Evolutionary conservation across 1,284 basidiomycete genomes (phyloP), one percentile per base, ranked within the genome.

Genomic region (Apiotrichum porosum): DNA sequence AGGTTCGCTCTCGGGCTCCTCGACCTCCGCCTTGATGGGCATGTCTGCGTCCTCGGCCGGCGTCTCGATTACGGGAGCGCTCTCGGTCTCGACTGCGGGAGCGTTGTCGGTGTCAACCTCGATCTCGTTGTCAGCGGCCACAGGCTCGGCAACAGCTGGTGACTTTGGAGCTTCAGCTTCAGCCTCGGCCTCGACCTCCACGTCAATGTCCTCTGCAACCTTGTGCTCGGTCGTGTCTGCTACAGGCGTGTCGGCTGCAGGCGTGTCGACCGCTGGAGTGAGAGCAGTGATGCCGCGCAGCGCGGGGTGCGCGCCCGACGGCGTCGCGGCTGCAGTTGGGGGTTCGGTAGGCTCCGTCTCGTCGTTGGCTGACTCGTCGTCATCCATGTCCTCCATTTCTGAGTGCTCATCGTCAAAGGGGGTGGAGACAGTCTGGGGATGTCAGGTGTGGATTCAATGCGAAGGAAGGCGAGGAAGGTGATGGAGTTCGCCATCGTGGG

Each of bases 331-430:
- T 6, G 44, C 42, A 6, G 55, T 57, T 10, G 51, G 45, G 18
- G 46, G 24, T 26, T 50, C 44, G 31, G 47, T 48, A 14, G 31
- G 37, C 12, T 46, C 37, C 9, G 28, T 37, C 40, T 40, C 41
- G 34, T 50, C 45, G 30, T 45, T 34, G 17, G 47, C 38, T 33
- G 35, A 31, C n/a, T 45, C 19, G 19, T 47, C 44, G 28, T 42
- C 41, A 12, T 28, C 26, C 26, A 12, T 33, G 34, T 40, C 46
- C 35, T 48, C 46, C 18, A 34, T 18, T 42, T 21, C 18, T 21
- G 28, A 37, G 35, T 51, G 47, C 9, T 44, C 49, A 24, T 56
- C 51, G 22, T 56, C 54, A 23, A 53, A 49, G 5, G 55, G 51
- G 6, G 51, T 51, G 3, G 50, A 39, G 15, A 28, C 42, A n/a